Percentiles rank a stretch among this genome's conserved stretches.
phyloP scores from a whole-genome alignment of 306 rosid genomes.

The Astragalus membranaceus region DNA sequence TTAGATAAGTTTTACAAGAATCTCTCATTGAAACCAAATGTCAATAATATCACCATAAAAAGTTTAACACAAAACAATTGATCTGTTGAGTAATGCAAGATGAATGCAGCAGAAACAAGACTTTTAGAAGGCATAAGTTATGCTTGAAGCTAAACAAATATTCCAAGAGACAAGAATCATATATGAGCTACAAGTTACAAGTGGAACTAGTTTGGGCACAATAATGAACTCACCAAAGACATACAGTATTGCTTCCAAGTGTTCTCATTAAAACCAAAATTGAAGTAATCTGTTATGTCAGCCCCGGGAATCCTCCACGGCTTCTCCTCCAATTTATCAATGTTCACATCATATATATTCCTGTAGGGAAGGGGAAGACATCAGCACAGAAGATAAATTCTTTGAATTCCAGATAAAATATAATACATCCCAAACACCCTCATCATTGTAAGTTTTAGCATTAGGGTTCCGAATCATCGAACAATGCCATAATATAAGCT shows the following conservation, averaged over 20 bases:
- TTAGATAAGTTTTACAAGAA: background rate
- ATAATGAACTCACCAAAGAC: constrained; percentile 45
- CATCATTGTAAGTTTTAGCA: background rate
- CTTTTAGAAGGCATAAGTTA: constrained; percentile 10
- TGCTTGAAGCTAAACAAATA: constrained; percentile 10
- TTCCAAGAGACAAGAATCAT: background rate
- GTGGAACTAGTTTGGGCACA: background rate
- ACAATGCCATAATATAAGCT: background rate
- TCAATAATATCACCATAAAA: constrained; percentile 1
- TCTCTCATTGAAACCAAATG: constrained; percentile 14
- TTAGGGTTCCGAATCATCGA: background rate
- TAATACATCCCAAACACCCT: background rate
- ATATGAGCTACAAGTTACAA: background rate
- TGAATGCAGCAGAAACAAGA: background rate
- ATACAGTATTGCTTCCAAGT: constrained; percentile 64
- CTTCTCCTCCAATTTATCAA: constrained; percentile 50
- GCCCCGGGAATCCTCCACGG: constrained; percentile 55
- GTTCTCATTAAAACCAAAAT: constrained; percentile 60
- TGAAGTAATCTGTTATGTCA: constrained; percentile 61
- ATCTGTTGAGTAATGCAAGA: background rate
- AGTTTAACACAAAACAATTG: constrained; percentile 3
- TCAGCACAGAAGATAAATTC: constrained; percentile 2
- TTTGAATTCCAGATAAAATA: background rate
- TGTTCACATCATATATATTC: constrained; percentile 48
- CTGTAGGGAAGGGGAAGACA: constrained; percentile 26